These are phyloP conservation scores for Penicillium brasilianum DNA, from an alignment of 2,329 filamentous ascomycete genomes.

Conservation along the genomic window DNA sequence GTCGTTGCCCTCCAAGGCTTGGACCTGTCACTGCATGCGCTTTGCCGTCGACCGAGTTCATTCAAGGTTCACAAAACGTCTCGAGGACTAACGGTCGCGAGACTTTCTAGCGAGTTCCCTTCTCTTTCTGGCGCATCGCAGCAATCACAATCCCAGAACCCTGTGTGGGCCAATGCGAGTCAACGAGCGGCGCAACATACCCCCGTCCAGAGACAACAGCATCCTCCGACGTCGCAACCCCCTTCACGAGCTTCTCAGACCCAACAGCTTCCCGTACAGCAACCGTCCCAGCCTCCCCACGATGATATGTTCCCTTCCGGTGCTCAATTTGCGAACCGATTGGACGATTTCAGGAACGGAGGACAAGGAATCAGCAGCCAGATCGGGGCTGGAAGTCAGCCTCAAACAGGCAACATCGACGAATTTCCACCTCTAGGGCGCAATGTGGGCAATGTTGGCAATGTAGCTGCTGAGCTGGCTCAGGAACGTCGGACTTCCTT, in stretches of 20 bases:
- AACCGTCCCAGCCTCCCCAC: slow-evolving; percentile 53
- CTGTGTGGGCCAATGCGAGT: slow-evolving; percentile 63
- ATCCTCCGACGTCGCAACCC: slow-evolving; percentile 48
- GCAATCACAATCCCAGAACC: slow-evolving; percentile 57
- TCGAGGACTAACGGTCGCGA: slow-evolving; percentile 17
- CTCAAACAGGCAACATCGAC: slow-evolving; percentile 62
- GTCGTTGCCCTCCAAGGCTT: slow-evolving; percentile 34
- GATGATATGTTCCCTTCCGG: slow-evolving; percentile 54
- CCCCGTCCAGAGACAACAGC: slow-evolving; percentile 59
- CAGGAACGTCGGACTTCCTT: slow-evolving; percentile 57
- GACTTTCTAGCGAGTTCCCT: slow-evolving; percentile 62
- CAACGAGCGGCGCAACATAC: slow-evolving; percentile 60
- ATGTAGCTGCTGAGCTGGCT: slow-evolving; percentile 55
- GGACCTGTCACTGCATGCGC: background rate
- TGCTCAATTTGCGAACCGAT: slow-evolving; percentile 57
- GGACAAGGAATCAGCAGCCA: slow-evolving; percentile 60
- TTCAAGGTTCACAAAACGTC: background rate
- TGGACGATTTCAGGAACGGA: slow-evolving; percentile 63
- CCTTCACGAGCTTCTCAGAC: slow-evolving; percentile 49
- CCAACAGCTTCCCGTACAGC: slow-evolving; percentile 47
- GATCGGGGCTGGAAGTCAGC: slow-evolving; percentile 55
- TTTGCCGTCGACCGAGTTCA: slow-evolving; percentile 4
- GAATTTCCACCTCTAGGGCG: slow-evolving; percentile 66
- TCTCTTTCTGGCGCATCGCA: slow-evolving; percentile 64
- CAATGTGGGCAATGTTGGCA: slow-evolving; percentile 42